Conservation (phyloP, 2,329 filamentous ascomycete genomes). For the Dendrostoma leiphaemia region DNA sequence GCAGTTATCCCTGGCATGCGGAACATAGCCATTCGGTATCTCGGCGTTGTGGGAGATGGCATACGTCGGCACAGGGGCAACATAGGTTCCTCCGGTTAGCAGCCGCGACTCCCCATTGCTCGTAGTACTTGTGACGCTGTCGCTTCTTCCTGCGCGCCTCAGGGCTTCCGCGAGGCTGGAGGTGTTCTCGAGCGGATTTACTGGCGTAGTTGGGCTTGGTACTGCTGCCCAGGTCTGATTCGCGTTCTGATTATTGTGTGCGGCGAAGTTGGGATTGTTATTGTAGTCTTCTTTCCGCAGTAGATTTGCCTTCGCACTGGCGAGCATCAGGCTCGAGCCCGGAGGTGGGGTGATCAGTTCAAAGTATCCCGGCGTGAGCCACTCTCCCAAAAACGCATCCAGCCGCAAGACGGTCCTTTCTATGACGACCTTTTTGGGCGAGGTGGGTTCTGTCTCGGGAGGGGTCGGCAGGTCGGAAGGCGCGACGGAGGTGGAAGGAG, state of each 20-base stretch:
- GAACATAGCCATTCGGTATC: constrained; percentile 84
- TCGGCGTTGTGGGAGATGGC: constrained; percentile 76
- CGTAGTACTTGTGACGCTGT: constrained; percentile 19
- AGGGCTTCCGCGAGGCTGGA: constrained; percentile 34
- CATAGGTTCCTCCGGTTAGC: constrained; percentile 50
- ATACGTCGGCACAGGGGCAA: constrained; percentile 76
- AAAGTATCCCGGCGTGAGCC: constrained; percentile 91
- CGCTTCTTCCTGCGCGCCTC: constrained; percentile 25
- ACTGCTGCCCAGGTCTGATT: constrained; percentile 38
- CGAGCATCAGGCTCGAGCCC: constrained; percentile 81
- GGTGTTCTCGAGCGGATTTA: constrained; percentile 25
- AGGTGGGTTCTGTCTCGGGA: background rate
- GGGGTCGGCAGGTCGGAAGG: constrained; percentile 21
- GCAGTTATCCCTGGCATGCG: constrained; percentile 86
- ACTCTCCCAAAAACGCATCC: constrained; percentile 92
- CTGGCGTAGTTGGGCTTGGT: constrained; percentile 18
- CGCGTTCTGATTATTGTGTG: constrained; percentile 23
- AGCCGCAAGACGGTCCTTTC: constrained; percentile 69
- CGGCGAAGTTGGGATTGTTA: constrained; percentile 39
- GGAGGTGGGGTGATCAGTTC: constrained; percentile 89
- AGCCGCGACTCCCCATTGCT: constrained; percentile 22
- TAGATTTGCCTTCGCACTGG: constrained; percentile 82
- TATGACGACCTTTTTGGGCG: constrained; percentile 25
- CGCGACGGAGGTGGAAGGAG: constrained; percentile 13
- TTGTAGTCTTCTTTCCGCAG: constrained; percentile 71